Conservation (phyloP, 2,329 filamentous ascomycete species). For the Fusarium beomiforme region DNA sequence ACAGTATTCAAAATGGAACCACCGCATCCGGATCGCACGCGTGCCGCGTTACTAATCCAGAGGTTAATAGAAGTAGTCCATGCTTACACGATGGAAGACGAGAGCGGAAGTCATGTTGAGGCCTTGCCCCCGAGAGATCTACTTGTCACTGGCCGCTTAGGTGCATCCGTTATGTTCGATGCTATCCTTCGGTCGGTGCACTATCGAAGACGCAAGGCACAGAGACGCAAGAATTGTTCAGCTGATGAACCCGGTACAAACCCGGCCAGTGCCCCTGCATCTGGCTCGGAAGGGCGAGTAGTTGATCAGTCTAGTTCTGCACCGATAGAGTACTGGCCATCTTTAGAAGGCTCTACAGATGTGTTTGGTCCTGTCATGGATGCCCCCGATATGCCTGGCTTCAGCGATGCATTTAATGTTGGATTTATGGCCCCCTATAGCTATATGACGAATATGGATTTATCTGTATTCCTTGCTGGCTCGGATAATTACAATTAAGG, state of each 20-base stretch:
- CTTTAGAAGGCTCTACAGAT: accelerated
- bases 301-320: accelerated
- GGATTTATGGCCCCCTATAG: neutral
- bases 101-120: accelerated
- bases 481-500: too few relatives aligned
- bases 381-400: accelerated
- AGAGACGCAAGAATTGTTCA: accelerated
- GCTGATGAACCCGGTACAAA: too few relatives aligned
- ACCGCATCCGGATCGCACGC: neutral
- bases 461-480: neutral
- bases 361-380: too few relatives aligned
- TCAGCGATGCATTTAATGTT: neutral
- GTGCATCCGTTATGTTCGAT: neutral
- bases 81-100: neutral
- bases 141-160: neutral
- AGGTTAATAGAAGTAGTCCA: neutral
- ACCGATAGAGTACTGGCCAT: accelerated
- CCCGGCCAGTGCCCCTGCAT: accelerated
- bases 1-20: neutral
- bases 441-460: neutral
- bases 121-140: neutral
- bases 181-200: neutral
- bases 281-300: accelerated
- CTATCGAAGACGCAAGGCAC: neutral
- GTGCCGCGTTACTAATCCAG: neutral